Base-by-base conservation (phyloP, 2,329 filamentous ascomycete species). In the Diplodia scrobiculata region DNA sequence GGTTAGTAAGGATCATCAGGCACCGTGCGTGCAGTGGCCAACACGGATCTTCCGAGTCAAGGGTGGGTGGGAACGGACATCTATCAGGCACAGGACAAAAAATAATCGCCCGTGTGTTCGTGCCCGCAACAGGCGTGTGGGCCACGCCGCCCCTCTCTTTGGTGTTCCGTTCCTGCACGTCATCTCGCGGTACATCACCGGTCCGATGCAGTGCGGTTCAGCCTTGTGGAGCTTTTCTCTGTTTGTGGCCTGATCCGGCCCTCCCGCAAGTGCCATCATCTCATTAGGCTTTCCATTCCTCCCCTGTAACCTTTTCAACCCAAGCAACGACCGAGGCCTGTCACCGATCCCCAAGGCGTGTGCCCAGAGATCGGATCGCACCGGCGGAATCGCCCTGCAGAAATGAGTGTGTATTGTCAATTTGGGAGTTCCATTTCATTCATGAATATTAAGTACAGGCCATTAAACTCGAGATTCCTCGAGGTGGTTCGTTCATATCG, bases 131-230 rank as follows among this genome's bases (percentile, higher is more conserved):
- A 27, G 34, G 32, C 19, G 36, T 47, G 36, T 59, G 55, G 34
- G 58, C 32, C 45, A 45, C 27, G 58, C 32, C 45, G 58, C 27
- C 29, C 45, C 58, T 32, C 41, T 50, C 48, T 19, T 45, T 45
- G 41, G 38, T 45, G 50, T 62, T 32, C 38, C 32, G 25, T 47
- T 47, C 55, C 58, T 62, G 58, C 58, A 62, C 58, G 58, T 62
- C 58, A 62, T 62, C 58, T 62, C 58, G 55, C 38, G 50, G 50
- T 27, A 47, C 55, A 59, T 59, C 19, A 9, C 55, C 55, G 58
- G 58, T 62, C 58, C 58, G 45, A 50, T 29, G 19, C 45, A 32
- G 32, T 48, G 41, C 29, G 58, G 58, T 62, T 62, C 58, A 62
- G 58, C 58, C 58, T 50, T 62, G 58, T 62, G 58, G 58, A 62